Evolutionary conservation across 768 basidiomycete genomes (phyloP).

Genomic region (Lentinula aciculospora): DNA sequence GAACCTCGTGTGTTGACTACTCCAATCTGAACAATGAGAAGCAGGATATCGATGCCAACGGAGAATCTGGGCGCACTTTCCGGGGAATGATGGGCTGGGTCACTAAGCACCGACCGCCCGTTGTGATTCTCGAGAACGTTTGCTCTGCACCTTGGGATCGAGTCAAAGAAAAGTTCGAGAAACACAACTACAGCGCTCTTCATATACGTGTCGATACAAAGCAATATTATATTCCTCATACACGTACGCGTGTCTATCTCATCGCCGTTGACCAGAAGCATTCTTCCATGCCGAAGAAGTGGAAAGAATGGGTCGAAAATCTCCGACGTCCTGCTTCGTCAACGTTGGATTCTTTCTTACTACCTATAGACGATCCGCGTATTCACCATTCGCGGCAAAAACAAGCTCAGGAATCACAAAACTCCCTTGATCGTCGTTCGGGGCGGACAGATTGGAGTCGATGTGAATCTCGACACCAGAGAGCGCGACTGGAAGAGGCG

Average conservation of each 20-base stretch:
- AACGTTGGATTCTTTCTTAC: constrained; percentile 87
- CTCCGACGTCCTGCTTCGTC: constrained; percentile 83
- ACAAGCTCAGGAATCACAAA: constrained; percentile 64
- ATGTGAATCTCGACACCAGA: constrained; percentile 88
- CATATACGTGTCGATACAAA: constrained; percentile 76
- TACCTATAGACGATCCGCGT: constrained; percentile 86
- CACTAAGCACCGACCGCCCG: constrained; percentile 73
- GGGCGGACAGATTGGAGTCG: constrained; percentile 88
- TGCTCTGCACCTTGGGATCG: constrained; percentile 82
- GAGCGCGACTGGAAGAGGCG: constrained; percentile 77
- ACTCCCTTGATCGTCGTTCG: constrained; percentile 57
- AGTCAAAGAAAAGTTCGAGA: constrained; percentile 72
- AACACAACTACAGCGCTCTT: constrained; percentile 70
- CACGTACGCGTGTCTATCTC: constrained; percentile 85
- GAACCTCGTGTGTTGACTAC: constrained; percentile 95
- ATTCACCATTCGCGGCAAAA: constrained; percentile 87
- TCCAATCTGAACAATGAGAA: constrained; percentile 94
- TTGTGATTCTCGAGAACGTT: constrained; percentile 96
- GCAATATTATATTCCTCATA: constrained; percentile 91
- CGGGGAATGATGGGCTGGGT: constrained; percentile 95
- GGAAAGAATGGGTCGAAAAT: constrained; percentile 60
- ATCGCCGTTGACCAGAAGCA: constrained; percentile 66
- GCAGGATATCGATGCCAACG: constrained; percentile 83
- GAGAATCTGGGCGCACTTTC: constrained; percentile 92
- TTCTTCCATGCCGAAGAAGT: constrained; percentile 58